A percentile compares a stretch with the other conserved stretches of the same genome.
These are phyloP conservation scores for Sclerotinia sclerotiorum DNA, from an alignment of 2,329 filamentous ascomycete genomes.

Conservation along the genomic window DNA sequence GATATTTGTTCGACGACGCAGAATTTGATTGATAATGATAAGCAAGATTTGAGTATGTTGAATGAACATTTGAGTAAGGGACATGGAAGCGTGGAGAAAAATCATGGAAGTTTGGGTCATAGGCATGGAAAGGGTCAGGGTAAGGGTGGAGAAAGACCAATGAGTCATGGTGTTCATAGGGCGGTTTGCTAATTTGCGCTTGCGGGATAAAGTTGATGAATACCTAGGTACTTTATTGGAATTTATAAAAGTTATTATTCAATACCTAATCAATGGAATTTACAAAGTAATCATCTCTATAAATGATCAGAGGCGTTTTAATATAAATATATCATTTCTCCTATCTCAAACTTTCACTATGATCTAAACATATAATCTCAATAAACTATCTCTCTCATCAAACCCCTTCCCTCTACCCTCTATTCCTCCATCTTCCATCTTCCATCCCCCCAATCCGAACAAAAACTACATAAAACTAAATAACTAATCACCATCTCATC, in stretches of 20 bases:
- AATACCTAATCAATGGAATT: background rate
- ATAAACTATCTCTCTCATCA: too few species aligned
- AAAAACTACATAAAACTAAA: too few species aligned
- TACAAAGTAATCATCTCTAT: too few species aligned
- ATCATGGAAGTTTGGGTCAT: slow-evolving; percentile 38
- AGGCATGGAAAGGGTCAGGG: slow-evolving; percentile 28
- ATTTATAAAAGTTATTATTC: background rate
- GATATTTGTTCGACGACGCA: slow-evolving; percentile 63
- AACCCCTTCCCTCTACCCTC: too few species aligned
- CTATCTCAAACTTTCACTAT: too few species aligned
- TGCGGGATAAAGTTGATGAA: background rate
- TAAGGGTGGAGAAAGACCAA: slow-evolving; percentile 45
- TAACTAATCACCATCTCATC: too few species aligned
- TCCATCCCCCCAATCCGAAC: too few species aligned
- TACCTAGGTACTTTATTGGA: background rate
- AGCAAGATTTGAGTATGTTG: slow-evolving; percentile 48
- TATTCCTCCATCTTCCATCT: too few species aligned
- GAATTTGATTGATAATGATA: slow-evolving; percentile 49
- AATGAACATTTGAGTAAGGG: slow-evolving; percentile 43
- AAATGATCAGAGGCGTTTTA: background rate
- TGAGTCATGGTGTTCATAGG: slow-evolving; percentile 49
- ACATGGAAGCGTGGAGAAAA: slow-evolving; percentile 42
- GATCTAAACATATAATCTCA: too few species aligned
- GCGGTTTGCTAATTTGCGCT: slow-evolving; percentile 45
- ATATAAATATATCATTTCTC: too few species aligned